These are phyloP conservation scores for Fusarium guadeloupense DNA, from an alignment of 2,329 filamentous ascomycete genomes.

Conservation along the genomic window DNA sequence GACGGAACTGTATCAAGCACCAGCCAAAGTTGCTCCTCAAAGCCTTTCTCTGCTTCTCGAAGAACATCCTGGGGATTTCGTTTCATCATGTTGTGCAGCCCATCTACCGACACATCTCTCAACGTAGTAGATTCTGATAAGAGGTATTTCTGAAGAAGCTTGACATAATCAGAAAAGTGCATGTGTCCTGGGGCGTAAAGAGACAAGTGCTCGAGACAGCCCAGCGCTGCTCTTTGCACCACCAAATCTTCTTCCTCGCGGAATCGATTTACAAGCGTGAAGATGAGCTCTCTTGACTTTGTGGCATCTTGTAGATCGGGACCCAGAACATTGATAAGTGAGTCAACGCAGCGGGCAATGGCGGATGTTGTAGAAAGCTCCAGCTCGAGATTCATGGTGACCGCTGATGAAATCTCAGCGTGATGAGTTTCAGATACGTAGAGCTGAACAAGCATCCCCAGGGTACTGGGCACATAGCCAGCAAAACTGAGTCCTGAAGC, in stretches of 20 bases:
- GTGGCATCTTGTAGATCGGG: conserved; percentile 93
- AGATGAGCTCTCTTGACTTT: conserved; percentile 90
- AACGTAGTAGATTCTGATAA: conserved; percentile 74
- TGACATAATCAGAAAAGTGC: conserved; percentile 85
- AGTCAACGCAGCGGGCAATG: conserved; percentile 88
- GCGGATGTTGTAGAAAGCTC: conserved; percentile 84
- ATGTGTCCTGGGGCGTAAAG: conserved; percentile 91
- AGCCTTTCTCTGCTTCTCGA: conserved; percentile 74
- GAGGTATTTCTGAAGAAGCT: conserved; percentile 80
- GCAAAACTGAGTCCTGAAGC: conserved; percentile 94
- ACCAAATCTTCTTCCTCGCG: conserved; percentile 76
- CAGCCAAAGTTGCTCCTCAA: conserved; percentile 94
- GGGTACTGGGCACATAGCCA: conserved; percentile 85
- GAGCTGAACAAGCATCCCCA: conserved; percentile 93
- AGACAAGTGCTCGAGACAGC: conserved; percentile 89
- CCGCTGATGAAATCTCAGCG: conserved; percentile 78
- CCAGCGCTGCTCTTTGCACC: conserved; percentile 79
- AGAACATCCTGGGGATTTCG: conserved; percentile 86
- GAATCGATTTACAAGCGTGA: conserved; percentile 86
- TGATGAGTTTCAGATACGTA: conserved; percentile 94
- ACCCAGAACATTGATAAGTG: conserved; percentile 94
- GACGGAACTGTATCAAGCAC: conserved; percentile 80
- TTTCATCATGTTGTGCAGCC: conserved; percentile 95
- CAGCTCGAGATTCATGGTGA: conserved; percentile 90
- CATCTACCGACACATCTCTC: conserved; percentile 83